Percentiles rank a stretch among this genome's conserved stretches.
phyloP scores from a whole-genome alignment of 2,329 filamentous ascomycete species.

The Aspergillus texensis region DNA sequence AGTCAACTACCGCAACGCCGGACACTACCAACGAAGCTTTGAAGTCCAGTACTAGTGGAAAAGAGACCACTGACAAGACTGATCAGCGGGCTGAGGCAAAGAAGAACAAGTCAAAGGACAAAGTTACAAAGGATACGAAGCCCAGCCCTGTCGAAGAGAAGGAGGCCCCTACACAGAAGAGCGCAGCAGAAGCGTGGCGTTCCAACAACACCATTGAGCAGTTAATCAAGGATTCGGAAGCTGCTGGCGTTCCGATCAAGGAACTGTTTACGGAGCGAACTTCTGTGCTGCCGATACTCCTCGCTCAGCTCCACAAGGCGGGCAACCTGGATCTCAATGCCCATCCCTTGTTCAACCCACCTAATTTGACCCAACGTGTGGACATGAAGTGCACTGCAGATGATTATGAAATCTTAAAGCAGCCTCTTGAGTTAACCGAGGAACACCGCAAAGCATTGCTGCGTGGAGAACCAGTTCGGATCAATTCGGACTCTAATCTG shows the following conservation, averaged over 20 bases:
- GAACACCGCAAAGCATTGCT: slow-evolving; percentile 46
- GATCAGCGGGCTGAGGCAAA: slow-evolving; percentile 31
- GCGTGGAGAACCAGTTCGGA: slow-evolving; percentile 45
- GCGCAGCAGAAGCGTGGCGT: slow-evolving; percentile 37
- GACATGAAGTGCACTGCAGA: slow-evolving; percentile 46
- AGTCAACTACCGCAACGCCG: slow-evolving; percentile 15
- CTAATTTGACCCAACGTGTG: slow-evolving; percentile 43
- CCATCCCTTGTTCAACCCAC: slow-evolving; percentile 44
- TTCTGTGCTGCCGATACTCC: slow-evolving; percentile 39
- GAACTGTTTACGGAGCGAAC: slow-evolving; percentile 46
- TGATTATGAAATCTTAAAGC: slow-evolving; percentile 44
- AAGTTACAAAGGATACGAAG: slow-evolving; percentile 24
- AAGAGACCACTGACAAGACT: slow-evolving; percentile 23
- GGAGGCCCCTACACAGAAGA: slow-evolving; percentile 20
- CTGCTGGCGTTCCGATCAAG: slow-evolving; percentile 37
- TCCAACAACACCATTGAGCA: slow-evolving; percentile 45
- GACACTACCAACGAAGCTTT: slow-evolving; percentile 17
- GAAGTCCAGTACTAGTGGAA: slow-evolving; percentile 20
- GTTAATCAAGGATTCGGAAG: slow-evolving; percentile 41
- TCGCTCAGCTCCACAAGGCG: slow-evolving; percentile 43
- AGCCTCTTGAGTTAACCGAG: slow-evolving; percentile 43
- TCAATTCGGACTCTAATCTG: slow-evolving; percentile 37
- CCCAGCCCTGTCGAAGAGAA: slow-evolving; percentile 25
- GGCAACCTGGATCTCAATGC: slow-evolving; percentile 40
- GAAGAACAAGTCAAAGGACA: slow-evolving; percentile 30